A percentile compares a stretch with the other conserved stretches of the same genome.
phyloP scores from a whole-genome alignment of 1,284 basidiomycete species.

The Trichosporon sp. region DNA sequence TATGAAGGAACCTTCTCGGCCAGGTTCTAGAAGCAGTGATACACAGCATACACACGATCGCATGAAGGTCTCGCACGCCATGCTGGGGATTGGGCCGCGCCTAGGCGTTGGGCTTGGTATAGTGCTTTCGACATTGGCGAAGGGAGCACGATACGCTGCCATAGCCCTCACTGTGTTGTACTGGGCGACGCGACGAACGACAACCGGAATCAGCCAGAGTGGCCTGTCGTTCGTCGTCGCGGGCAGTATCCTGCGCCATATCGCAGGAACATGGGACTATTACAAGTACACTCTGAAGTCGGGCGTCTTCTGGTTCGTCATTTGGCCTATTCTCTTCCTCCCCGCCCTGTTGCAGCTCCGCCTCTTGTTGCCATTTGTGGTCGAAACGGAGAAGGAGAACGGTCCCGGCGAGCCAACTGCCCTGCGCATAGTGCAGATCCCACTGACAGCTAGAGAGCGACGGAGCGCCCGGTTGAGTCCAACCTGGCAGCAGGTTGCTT shows the following conservation, averaged over 20 bases:
- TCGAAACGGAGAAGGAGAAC: not conserved
- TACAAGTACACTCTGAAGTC: not conserved
- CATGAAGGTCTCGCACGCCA: not conserved
- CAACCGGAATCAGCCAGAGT: not conserved
- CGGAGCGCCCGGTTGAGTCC: not conserved
- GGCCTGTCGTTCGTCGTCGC: not conserved
- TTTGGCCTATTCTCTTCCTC: not conserved
- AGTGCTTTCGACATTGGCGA: not conserved
- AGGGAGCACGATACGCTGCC: not conserved
- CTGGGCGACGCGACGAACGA: not conserved
- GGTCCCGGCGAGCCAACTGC: not conserved
- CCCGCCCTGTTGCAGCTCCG: not conserved
- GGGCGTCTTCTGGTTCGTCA: not conserved
- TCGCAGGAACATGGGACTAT: not conserved
- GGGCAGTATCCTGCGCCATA: not conserved
- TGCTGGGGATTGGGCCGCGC: not conserved
- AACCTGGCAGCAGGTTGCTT: not conserved
- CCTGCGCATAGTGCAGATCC: not conserved
- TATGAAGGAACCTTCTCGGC: not conserved
- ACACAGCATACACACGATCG: not conserved
- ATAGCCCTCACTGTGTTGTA: not conserved
- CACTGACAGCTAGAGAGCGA: not conserved
- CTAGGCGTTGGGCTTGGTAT: not conserved
- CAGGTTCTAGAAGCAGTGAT: not conserved
- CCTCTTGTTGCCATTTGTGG: not conserved